Percentiles rank a stretch among this genome's conserved stretches.
These are phyloP conservation scores for Colletotrichum liriopes DNA, from an alignment of 2,329 filamentous ascomycete species.

Conservation along the genomic window DNA sequence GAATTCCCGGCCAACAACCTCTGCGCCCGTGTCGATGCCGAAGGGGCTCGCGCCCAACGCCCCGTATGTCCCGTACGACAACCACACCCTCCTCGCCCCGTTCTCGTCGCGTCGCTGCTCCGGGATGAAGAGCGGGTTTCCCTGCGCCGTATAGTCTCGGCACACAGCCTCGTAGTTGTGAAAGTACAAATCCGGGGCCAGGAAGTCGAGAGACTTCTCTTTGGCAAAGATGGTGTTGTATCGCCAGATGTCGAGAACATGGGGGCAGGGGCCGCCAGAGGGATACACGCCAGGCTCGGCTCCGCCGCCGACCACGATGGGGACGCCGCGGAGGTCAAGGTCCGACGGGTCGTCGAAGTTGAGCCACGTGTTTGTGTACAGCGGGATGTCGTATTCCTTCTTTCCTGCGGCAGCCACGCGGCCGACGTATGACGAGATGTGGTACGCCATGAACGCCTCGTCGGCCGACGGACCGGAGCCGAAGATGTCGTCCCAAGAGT, in stretches of 20 bases:
- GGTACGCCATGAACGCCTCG: conserved; percentile 57
- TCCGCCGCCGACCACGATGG: conserved; percentile 55
- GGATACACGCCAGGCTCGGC: conserved; percentile 55
- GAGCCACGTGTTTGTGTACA: conserved; percentile 57
- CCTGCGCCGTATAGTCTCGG: conserved; percentile 58
- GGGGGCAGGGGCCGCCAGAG: conserved; percentile 53
- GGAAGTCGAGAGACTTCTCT: conserved; percentile 58
- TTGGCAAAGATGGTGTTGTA: conserved; percentile 49
- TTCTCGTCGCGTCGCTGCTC: conserved; percentile 66
- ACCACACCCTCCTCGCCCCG: conserved; percentile 60
- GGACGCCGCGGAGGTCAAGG: conserved; percentile 52
- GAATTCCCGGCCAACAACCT: conserved; percentile 50
- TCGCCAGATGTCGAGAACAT: conserved; percentile 58
- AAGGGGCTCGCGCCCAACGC: conserved; percentile 58
- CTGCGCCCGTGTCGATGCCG: conserved; percentile 55
- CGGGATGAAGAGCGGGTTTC: conserved; percentile 65
- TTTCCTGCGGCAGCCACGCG: conserved; percentile 55
- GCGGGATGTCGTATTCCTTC: conserved; percentile 51
- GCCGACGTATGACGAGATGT: conserved; percentile 53
- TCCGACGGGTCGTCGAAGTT: conserved; percentile 52
- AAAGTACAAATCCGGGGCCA: conserved; percentile 65
- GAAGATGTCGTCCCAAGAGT: conserved; percentile 54
- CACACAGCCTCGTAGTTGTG: conserved; percentile 63
- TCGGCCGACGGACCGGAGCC: conserved; percentile 49
- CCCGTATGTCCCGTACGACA: conserved; percentile 57